Evolutionary conservation across 495 filamentous ascomycete genomes (phyloP).

Genomic region (Cladorrhinum samala): DNA sequence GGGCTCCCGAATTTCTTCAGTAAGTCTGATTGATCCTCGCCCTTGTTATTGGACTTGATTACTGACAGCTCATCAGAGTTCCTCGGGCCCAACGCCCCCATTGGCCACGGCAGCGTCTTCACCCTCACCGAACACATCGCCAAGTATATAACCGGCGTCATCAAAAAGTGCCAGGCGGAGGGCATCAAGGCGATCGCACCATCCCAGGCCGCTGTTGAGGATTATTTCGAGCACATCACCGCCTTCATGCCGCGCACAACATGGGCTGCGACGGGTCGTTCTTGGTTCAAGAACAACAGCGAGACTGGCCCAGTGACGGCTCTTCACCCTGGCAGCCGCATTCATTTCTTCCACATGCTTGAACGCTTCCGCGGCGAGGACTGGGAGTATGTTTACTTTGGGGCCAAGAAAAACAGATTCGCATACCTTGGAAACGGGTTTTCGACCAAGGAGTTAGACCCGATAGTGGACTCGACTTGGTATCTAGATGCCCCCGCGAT

Average conservation of each 20-base stretch:
- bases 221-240: slow-evolving; percentile 40
- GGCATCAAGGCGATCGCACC: slow-evolving; percentile 36
- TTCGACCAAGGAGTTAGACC: slow-evolving; percentile 35
- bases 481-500: slow-evolving; percentile 31
- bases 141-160: slow-evolving; percentile 37
- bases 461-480: slow-evolving; percentile 35
- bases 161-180: slow-evolving; percentile 43
- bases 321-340: slow-evolving; percentile 43
- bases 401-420: slow-evolving; percentile 33
- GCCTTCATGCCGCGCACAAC: slow-evolving; percentile 44
- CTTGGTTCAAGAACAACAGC: slow-evolving; percentile 45
- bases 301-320: slow-evolving; percentile 43
- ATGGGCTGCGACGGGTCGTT: slow-evolving; percentile 39
- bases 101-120: slow-evolving; percentile 46
- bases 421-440: slow-evolving; percentile 46
- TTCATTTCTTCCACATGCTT: slow-evolving; percentile 50
- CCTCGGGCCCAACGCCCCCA: slow-evolving; percentile 44
- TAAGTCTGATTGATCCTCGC: slow-evolving; percentile 17
- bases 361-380: slow-evolving; percentile 43
- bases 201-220: slow-evolving; percentile 36
- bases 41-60: not conserved
- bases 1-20: slow-evolving; percentile 46
- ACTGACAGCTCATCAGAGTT: slow-evolving; percentile 32
- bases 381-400: slow-evolving; percentile 40
- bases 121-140: slow-evolving; percentile 42